Evolutionary conservation across 129 eudicot genomes (phyloP), one percentile per base, ranked within the genome.

Genomic region (Mikania micrantha): DNA sequence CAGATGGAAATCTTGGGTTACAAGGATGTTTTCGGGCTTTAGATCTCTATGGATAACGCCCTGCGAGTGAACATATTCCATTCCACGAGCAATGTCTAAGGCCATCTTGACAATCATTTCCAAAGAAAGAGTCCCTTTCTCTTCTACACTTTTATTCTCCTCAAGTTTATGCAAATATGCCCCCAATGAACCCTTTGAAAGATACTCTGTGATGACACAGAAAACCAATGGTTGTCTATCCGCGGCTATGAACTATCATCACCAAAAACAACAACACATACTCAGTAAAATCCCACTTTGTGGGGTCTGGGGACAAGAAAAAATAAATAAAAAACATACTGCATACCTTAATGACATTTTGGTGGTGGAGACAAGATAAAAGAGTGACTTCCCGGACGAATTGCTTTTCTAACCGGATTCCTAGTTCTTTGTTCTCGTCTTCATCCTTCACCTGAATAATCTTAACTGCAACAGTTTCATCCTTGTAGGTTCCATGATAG

Each of bases 11-110:
- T 79, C 84, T 34, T 79, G 60, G 50, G 78, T 77, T 45, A 89
- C 74, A 31, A 89, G 94, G 41, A 89, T 77, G 64, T 89, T 89
- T 67, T 89, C 96, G 0, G 96, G 96, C 70, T 89, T 89, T 66
- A 89, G 84, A 65, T 89, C 96, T 69, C 96, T 66, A 66, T 89
- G 96, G 54, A 89, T 85, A 35, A 89, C 48, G 15, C 96, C 94
- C 77, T 81, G 86, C 7, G 96, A 85, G 40, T 89, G 96, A 68
- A 89, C 71, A 25, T 79, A 89, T 67, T 89, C 86, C 94, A 89
- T 85, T 54, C 90, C 96, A n/a, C 78, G 85, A 60, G 90, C 90
- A 69, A 89, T 89, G 64, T 89, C 96, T 73, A 89, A 66, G 27
- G 88, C 86, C 81, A 83, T 45, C 19, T 81, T 28, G 65, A 89